Conservation (phyloP, 495 filamentous ascomycete species). For the Delitschia confertaspora region DNA sequence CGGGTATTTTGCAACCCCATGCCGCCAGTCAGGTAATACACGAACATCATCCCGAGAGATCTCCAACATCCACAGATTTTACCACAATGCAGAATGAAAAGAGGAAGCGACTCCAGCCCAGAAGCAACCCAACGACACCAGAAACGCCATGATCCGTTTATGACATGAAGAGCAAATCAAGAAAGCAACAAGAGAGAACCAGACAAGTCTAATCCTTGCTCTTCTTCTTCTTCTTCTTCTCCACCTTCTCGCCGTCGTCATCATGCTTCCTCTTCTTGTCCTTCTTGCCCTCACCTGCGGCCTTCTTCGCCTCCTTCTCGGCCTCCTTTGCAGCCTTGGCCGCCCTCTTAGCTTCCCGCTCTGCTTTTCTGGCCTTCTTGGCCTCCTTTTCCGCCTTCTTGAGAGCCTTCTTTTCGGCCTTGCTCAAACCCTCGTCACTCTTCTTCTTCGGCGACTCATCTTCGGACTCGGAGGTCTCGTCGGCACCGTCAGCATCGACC, state of each 20-base stretch:
- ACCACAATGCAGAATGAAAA: too few relatives aligned
- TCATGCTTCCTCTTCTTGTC: constrained; percentile 29
- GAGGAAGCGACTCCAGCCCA: too few relatives aligned
- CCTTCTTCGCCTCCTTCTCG: constrained; percentile 41
- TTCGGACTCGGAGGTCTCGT: constrained; percentile 14
- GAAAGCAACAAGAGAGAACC: not conserved
- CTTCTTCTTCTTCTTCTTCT: constrained; percentile 40
- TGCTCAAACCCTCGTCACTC: constrained; percentile 35
- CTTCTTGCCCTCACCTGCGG: constrained; percentile 6
- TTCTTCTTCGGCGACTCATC: constrained; percentile 28
- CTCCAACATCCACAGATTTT: too few relatives aligned
- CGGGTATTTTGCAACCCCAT: too few relatives aligned
- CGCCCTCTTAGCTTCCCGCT: constrained; percentile 61
- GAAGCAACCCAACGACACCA: too few relatives aligned
- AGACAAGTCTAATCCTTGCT: constrained; percentile 21
- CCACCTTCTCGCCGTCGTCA: constrained; percentile 22
- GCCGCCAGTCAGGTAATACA: too few relatives aligned
- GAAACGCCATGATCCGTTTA: not conserved
- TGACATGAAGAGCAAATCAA: not conserved
- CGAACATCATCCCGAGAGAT: too few relatives aligned
- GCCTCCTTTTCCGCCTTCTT: constrained; percentile 41
- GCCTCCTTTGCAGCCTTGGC: constrained; percentile 64
- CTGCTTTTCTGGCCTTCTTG: constrained; percentile 44
- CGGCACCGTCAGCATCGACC: constrained; percentile 26
- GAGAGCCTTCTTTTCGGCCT: constrained; percentile 39